These are phyloP conservation scores for Vachellia collinsii DNA, from an alignment of 306 rosid species.

Conservation along the genomic window DNA sequence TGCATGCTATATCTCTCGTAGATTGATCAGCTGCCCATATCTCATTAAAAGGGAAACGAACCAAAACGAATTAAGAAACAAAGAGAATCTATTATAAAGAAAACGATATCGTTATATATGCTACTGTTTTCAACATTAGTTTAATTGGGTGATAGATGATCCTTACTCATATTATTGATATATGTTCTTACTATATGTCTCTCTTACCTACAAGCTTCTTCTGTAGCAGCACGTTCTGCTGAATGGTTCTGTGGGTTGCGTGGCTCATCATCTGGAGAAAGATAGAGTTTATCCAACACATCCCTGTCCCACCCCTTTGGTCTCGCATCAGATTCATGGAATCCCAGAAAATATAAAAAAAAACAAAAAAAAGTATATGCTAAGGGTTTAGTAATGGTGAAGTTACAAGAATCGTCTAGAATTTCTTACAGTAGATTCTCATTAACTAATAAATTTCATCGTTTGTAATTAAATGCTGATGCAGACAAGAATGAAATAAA, in stretches of 20 bases:
- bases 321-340: conserved; percentile 59
- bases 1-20: conserved; percentile 28
- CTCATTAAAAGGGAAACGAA: not conserved
- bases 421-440: not conserved
- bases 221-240: conserved; percentile 25
- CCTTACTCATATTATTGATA: not conserved
- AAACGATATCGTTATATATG: not conserved
- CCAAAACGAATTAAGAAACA: not conserved
- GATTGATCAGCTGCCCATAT: not conserved
- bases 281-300: conserved; percentile 62
- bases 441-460: not conserved
- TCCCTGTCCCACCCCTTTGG: conserved; percentile 38
- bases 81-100: not conserved
- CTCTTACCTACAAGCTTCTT: not conserved
- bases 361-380: not conserved
- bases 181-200: not conserved
- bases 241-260: conserved; percentile 17
- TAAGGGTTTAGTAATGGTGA: not conserved
- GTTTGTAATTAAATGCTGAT: not conserved
- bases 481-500: not conserved
- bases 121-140: not conserved
- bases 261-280: conserved; percentile 56
- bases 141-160: not conserved
- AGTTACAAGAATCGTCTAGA: not conserved
- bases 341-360: conserved; percentile 3